These are phyloP conservation scores for Fusarium euwallaceae DNA, from an alignment of 2,329 filamentous ascomycete species.

Conservation along the genomic window DNA sequence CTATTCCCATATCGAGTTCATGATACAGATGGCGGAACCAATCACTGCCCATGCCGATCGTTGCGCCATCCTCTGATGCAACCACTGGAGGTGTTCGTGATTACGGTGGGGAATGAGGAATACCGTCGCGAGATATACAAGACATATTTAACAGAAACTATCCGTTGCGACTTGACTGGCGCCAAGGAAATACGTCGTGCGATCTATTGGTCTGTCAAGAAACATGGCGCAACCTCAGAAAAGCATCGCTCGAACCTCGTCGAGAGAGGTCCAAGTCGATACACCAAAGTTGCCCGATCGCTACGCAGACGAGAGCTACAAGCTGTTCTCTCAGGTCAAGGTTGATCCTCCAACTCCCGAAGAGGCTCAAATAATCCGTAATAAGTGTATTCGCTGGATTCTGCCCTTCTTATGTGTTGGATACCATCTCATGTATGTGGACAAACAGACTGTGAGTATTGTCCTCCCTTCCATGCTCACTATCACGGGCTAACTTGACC, in stretches of 20 bases:
- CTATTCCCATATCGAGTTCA: neutral
- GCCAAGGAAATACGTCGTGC: neutral
- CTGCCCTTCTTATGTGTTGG: neutral
- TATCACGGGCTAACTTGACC: neutral
- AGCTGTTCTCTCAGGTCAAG: neutral
- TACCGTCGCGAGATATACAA: neutral
- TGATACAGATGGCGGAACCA: neutral
- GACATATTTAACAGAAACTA: neutral
- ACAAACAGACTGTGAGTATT: neutral
- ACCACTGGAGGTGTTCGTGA: neutral
- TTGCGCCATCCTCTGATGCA: neutral
- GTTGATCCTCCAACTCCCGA: neutral
- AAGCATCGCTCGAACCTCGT: neutral
- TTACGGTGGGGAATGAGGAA: neutral
- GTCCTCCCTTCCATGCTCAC: neutral
- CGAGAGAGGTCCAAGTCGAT: neutral
- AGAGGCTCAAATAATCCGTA: neutral
- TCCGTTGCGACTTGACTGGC: neutral
- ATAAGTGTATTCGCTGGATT: neutral
- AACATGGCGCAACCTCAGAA: neutral
- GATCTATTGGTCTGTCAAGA: neutral
- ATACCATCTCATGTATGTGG: constrained; percentile 1
- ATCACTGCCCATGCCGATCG: neutral
- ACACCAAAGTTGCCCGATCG: neutral
- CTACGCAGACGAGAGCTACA: constrained; percentile 5